Percentiles rank a stretch among this genome's conserved stretches.
These are phyloP conservation scores for Brassica hybrid DNA, from an alignment of 441 rosid species.

Conservation along the genomic window DNA sequence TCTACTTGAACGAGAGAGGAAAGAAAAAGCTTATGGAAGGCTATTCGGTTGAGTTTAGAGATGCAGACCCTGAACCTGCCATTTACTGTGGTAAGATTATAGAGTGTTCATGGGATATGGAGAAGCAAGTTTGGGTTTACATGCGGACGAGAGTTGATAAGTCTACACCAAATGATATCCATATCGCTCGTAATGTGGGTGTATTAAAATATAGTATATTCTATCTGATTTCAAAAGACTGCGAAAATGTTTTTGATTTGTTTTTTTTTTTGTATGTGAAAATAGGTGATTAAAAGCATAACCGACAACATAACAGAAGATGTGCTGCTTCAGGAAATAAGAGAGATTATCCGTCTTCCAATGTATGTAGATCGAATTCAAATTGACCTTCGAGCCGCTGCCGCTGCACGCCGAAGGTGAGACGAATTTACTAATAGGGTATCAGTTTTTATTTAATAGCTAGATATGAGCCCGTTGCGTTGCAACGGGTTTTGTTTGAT, in stretches of 20 bases:
- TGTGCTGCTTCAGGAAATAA: conserved; percentile 72
- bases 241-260: neutral
- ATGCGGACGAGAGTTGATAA: conserved; percentile 88
- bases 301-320: conserved; percentile 92
- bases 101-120: conserved; percentile 84
- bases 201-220: neutral
- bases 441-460: no score
- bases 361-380: conserved; percentile 95
- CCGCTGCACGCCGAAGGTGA: no score
- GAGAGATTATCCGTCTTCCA: conserved; percentile 80
- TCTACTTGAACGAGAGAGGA: conserved; percentile 78
- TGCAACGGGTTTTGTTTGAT: no score
- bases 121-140: conserved; percentile 66
- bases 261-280: neutral
- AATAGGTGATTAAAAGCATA: conserved; percentile 92
- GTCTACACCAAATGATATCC: conserved; percentile 84
- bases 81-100: conserved; percentile 79
- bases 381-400: conserved; percentile 10
- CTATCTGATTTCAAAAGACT: neutral
- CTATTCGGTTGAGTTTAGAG: conserved; percentile 63
- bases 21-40: conserved; percentile 87
- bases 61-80: conserved; percentile 41
- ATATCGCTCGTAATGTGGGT: conserved; percentile 82
- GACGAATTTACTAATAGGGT: no score
- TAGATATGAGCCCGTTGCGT: no score